Evolutionary conservation across 148 eudicot species (phyloP).

Genomic region (Polygonum maritimum): DNA sequence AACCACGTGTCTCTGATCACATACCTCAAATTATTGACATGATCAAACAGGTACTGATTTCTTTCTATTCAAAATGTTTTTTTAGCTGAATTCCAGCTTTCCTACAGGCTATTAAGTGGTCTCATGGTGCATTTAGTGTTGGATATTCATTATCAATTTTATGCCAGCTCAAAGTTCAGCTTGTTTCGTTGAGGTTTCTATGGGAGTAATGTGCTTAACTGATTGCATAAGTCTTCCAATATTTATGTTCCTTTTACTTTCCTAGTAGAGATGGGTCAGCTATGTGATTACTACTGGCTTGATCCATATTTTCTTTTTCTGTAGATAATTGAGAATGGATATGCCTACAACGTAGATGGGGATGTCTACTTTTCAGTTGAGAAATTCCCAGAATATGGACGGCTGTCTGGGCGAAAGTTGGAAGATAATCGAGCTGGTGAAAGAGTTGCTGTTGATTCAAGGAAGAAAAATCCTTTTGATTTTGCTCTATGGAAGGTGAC

Average conservation of each 20-base stretch:
- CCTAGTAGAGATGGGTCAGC: not conserved
- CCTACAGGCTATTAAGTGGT: not conserved
- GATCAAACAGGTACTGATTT: conserved; percentile 71
- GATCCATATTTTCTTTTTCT: not conserved
- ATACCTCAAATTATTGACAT: conserved; percentile 88
- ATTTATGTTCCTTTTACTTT: not conserved
- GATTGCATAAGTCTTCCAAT: not conserved
- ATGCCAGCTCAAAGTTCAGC: not conserved
- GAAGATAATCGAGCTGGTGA: conserved; percentile 98
- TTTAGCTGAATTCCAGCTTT: not conserved
- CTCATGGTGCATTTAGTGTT: not conserved
- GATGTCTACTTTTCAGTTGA: conserved; percentile 92
- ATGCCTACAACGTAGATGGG: conserved; percentile 59
- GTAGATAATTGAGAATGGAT: conserved; percentile 79
- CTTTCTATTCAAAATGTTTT: not conserved
- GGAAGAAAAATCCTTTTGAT: conserved; percentile 93
- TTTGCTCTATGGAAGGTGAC: conserved; percentile 95
- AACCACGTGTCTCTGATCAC: conserved; percentile 96
- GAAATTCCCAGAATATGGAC: conserved; percentile 65
- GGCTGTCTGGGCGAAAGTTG: conserved; percentile 74
- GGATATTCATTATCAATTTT: not conserved
- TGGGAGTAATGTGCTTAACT: not conserved
- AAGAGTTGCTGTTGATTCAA: conserved; percentile 73
- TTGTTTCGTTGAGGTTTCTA: not conserved
- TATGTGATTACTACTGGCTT: not conserved